Evolutionary conservation across 768 basidiomycete genomes (phyloP).

Genomic region (Boletus tomentosulus): DNA sequence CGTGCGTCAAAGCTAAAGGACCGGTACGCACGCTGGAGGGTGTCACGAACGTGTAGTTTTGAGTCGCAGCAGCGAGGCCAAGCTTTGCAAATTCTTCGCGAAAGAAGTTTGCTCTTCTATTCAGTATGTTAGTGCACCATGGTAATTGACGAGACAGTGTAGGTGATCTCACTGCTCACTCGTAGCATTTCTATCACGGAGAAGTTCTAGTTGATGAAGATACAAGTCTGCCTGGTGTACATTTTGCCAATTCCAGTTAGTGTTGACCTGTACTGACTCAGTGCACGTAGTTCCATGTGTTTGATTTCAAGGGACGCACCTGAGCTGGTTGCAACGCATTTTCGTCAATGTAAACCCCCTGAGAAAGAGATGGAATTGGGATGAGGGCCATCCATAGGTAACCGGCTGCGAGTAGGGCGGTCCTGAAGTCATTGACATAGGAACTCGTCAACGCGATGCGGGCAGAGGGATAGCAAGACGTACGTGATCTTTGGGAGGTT

Average conservation of each 20-base stretch:
- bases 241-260: conserved; percentile 88
- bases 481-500: conserved; percentile 32
- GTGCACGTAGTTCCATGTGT: not conserved
- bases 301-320: conserved; percentile 38
- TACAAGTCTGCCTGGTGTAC: conserved; percentile 85
- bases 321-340: conserved; percentile 93
- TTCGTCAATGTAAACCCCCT: conserved; percentile 84
- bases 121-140: not conserved
- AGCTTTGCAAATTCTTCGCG: conserved; percentile 63
- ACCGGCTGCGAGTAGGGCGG: conserved; percentile 56
- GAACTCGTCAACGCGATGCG: conserved; percentile 1
- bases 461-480: conserved; percentile 2
- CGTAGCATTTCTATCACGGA: conserved; percentile 61
- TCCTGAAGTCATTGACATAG: conserved; percentile 33
- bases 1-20: not conserved
- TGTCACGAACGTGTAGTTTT: conserved; percentile 59
- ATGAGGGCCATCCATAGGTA: conserved; percentile 82
- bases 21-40: conserved; percentile 41
- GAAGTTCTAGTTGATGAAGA: conserved; percentile 60
- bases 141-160: not conserved
- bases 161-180: conserved; percentile 59
- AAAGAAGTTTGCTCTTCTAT: conserved; percentile 64
- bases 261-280: conserved; percentile 65
- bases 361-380: conserved; percentile 61
- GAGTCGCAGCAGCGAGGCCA: conserved; percentile 67